Evolutionary conservation across 495 filamentous ascomycete genomes (phyloP).

Genomic region (Staphylotrichum longicolle): DNA sequence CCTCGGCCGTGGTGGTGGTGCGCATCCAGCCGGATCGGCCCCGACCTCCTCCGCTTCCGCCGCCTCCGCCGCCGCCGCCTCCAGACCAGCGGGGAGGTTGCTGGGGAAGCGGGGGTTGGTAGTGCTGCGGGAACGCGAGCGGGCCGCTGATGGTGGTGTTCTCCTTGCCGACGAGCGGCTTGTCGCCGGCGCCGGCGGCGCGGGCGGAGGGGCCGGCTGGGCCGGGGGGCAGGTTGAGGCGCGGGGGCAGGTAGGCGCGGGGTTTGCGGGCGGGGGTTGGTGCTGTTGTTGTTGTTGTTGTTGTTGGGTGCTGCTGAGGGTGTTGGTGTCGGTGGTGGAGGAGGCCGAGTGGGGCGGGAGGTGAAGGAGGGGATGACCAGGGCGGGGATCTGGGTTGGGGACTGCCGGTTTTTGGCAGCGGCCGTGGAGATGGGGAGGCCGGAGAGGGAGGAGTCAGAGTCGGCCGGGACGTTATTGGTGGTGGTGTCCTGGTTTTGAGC

Average conservation of each 20-base stretch:
- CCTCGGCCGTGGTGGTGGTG: no score
- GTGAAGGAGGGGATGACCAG: conserved; percentile 1
- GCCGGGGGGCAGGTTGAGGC: conserved; percentile 12
- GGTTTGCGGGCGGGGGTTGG: neutral
- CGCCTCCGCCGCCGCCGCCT: no score
- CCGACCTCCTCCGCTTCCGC: no score
- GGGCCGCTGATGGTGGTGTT: conserved; percentile 28
- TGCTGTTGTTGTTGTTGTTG: neutral
- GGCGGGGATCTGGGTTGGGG: neutral
- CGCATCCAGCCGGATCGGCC: neutral
- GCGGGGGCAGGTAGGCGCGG: conserved; percentile 7
- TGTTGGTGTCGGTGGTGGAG: conserved; percentile 8
- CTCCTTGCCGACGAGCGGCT: conserved; percentile 23
- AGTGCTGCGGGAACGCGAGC: conserved; percentile 26
- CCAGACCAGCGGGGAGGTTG: neutral
- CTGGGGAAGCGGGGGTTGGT: conserved; percentile 7
- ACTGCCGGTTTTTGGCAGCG: neutral
- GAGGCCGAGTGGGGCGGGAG: conserved; percentile 5
- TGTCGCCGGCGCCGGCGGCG: neutral
- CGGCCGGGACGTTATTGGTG: neutral
- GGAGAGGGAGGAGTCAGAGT: neutral
- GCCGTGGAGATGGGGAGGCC: neutral
- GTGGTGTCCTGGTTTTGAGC: neutral
- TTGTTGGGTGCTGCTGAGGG: neutral
- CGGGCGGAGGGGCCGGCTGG: neutral